Percentiles rank a stretch among this genome's conserved stretches.
Conservation (phyloP, 2,329 filamentous ascomycete species). For the Alternaria ethzedia region DNA sequence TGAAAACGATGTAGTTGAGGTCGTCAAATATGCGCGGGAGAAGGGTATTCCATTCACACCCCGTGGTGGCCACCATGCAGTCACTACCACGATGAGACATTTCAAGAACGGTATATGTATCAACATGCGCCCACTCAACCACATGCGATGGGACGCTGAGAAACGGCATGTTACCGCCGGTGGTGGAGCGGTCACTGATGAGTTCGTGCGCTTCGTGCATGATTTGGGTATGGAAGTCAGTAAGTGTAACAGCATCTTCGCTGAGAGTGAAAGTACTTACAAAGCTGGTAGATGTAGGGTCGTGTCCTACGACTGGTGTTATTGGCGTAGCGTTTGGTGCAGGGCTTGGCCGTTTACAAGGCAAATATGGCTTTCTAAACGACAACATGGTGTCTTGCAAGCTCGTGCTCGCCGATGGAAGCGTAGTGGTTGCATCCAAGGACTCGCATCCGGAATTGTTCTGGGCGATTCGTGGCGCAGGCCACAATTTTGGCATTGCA, state of each 20-base stretch:
- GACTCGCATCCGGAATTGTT: neutral
- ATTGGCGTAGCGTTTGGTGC: slow-evolving; percentile 10
- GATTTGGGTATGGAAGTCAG: slow-evolving; percentile 10
- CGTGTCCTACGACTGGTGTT: slow-evolving; percentile 8
- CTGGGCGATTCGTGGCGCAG: slow-evolving; percentile 4
- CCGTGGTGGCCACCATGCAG: slow-evolving; percentile 6
- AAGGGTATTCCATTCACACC: slow-evolving; percentile 10
- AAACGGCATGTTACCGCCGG: neutral
- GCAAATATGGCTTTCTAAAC: slow-evolving; percentile 10
- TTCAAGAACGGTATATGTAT: slow-evolving; percentile 9
- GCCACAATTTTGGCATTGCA: slow-evolving; percentile 7
- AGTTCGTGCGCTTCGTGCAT: slow-evolving; percentile 8
- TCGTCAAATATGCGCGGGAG: slow-evolving; percentile 5
- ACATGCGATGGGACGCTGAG: slow-evolving; percentile 4
- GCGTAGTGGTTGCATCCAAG: neutral
- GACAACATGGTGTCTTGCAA: slow-evolving; percentile 10
- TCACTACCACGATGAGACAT: slow-evolving; percentile 5
- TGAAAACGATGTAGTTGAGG: slow-evolving; percentile 1
- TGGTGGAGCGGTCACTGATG: slow-evolving; percentile 5
- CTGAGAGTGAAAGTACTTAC: neutral
- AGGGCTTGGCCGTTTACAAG: slow-evolving; percentile 7
- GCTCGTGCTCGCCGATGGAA: slow-evolving; percentile 1
- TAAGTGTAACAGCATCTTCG: neutral
- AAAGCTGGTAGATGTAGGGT: neutral
- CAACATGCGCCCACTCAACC: slow-evolving; percentile 8